Evolutionary conservation across 2,329 filamentous ascomycete genomes (phyloP).

Genomic region (Botrytis aclada): DNA sequence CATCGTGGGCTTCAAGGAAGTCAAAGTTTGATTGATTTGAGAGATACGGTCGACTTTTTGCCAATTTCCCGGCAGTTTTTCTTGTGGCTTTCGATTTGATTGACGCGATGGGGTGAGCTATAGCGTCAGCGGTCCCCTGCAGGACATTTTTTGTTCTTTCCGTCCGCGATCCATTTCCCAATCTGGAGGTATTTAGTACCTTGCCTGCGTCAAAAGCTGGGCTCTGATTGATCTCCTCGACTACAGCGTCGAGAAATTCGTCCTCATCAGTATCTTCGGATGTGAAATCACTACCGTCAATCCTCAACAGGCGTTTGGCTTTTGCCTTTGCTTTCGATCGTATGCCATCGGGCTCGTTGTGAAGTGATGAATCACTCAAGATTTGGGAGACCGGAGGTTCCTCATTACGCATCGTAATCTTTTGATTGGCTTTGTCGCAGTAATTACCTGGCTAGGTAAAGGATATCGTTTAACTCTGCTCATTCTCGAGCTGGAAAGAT

Average conservation of each 20-base stretch:
- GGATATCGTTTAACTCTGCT: not conserved
- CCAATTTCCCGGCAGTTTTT: conserved; percentile 27
- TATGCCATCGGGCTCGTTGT: not conserved
- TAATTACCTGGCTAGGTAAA: not conserved
- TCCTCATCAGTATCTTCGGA: not conserved
- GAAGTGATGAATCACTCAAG: not conserved
- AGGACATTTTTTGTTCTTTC: conserved; percentile 22
- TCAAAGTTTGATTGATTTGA: conserved; percentile 40
- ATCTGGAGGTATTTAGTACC: conserved; percentile 21
- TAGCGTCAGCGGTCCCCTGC: conserved; percentile 18
- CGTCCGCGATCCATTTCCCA: conserved; percentile 15
- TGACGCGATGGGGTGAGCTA: conserved; percentile 28
- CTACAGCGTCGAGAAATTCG: not conserved
- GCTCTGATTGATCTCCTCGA: conserved; percentile 24
- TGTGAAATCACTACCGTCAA: not conserved
- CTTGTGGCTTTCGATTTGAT: conserved; percentile 25
- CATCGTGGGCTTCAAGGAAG: conserved; percentile 38
- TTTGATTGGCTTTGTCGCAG: not conserved
- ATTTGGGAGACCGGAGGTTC: conserved; percentile 9
- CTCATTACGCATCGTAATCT: conserved; percentile 2
- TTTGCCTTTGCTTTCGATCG: conserved; percentile 7
- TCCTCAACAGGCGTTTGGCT: not conserved
- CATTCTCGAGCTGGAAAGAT: not conserved
- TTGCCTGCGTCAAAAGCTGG: conserved; percentile 28
- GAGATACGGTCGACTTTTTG: conserved; percentile 33